Evolutionary conservation across 306 rosid genomes (phyloP).

Genomic region (Cucumis cinereus): DNA sequence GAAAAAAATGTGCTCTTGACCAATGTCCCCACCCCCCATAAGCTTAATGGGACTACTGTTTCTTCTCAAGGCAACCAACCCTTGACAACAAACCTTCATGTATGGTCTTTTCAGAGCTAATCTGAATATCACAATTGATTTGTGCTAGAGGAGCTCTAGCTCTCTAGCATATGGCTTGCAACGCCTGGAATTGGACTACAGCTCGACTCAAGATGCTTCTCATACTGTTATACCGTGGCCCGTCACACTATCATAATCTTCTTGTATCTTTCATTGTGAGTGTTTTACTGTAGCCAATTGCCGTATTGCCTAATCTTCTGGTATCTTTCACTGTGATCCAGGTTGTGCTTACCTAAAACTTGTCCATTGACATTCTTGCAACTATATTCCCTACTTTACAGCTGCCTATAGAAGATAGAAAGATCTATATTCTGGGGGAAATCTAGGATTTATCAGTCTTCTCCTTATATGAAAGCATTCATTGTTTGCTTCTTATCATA

Average conservation of each 20-base stretch:
- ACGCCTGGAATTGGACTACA: slow-evolving; percentile 1
- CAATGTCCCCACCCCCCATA: not conserved
- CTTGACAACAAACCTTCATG: not conserved
- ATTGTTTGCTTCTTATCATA: not conserved
- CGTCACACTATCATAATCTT: not conserved
- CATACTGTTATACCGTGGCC: not conserved
- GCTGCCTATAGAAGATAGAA: not conserved
- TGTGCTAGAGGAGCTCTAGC: not conserved
- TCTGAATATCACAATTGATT: not conserved
- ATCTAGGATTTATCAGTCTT: not conserved
- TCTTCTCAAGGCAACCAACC: not conserved
- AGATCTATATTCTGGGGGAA: not conserved
- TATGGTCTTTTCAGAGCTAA: not conserved
- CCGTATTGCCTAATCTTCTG: not conserved
- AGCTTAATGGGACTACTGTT: not conserved
- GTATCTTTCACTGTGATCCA: not conserved
- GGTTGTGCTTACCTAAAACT: not conserved
- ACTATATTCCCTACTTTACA: not conserved
- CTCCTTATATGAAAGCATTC: not conserved
- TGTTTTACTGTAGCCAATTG: not conserved
- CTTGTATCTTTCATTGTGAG: not conserved
- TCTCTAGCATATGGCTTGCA: not conserved
- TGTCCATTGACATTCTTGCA: not conserved
- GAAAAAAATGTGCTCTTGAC: not conserved
- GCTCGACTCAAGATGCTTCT: not conserved